phyloP scores from a whole-genome alignment of 2,329 filamentous ascomycete species.

The Chaetomium olivaceum region DNA sequence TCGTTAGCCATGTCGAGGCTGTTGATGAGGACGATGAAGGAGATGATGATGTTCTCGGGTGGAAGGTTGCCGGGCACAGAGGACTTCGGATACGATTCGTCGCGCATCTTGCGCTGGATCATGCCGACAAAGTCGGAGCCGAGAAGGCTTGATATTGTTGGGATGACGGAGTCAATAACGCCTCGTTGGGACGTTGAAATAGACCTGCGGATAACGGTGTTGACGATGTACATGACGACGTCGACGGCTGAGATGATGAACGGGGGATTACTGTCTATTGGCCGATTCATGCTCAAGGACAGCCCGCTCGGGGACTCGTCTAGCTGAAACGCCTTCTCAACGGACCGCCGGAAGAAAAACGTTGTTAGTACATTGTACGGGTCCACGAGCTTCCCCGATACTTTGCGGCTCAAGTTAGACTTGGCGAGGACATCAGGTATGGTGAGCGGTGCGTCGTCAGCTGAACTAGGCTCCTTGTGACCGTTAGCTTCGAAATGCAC shows the following conservation, averaged over 20 bases:
- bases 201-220: constrained; percentile 83
- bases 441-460: constrained; percentile 58
- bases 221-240: constrained; percentile 99
- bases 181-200: constrained; percentile 81
- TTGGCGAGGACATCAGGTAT: constrained; percentile 74
- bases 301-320: constrained; percentile 84
- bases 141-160: constrained; percentile 76
- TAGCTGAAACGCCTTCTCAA: constrained; percentile 96
- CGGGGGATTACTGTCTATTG: constrained; percentile 75
- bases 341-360: constrained; percentile 94
- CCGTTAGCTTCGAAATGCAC: constrained; percentile 15
- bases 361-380: constrained; percentile 92
- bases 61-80: constrained; percentile 77
- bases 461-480: constrained; percentile 50
- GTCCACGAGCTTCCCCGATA: constrained; percentile 69
- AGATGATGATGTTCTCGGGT: constrained; percentile 82
- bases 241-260: constrained; percentile 95
- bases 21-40: constrained; percentile 92
- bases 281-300: constrained; percentile 70
- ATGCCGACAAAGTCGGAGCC: constrained; percentile 91
- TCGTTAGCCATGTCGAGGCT: constrained; percentile 91
- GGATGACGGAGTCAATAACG: constrained; percentile 75
- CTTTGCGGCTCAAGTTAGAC: constrained; percentile 78
- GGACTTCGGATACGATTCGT: constrained; percentile 87
- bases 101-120: constrained; percentile 96